Conservation (phyloP, 164 flowering plant genomes). For the Aristolochia contorta region DNA sequence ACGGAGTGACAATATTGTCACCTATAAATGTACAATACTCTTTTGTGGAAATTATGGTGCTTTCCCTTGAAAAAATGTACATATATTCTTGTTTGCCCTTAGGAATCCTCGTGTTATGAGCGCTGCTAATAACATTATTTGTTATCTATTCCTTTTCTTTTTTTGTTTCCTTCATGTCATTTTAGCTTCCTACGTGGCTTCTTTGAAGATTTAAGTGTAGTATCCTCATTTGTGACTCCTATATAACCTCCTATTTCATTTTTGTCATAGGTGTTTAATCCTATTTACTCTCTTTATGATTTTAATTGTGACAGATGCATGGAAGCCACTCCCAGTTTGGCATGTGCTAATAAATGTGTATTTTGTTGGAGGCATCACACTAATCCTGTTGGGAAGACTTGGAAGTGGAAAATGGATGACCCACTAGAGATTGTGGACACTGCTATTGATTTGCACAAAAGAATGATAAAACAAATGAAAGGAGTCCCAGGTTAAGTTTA, state of each 20-base stretch:
- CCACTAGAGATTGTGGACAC: slow-evolving; percentile 77
- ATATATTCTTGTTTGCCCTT: too few species aligned
- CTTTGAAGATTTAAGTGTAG: too few species aligned
- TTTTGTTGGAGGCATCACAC: slow-evolving; percentile 99
- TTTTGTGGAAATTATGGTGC: too few species aligned
- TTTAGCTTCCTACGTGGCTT: too few species aligned
- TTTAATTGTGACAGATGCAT: slow-evolving; percentile 62
- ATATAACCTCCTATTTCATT: not conserved
- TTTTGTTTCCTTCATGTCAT: too few species aligned
- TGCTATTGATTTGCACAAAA: slow-evolving; percentile 78
- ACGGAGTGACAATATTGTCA: too few species aligned
- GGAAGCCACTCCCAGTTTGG: slow-evolving; percentile 98
- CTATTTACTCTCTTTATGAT: not conserved
- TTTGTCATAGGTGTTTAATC: not conserved
- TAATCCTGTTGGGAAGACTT: slow-evolving; percentile 95
- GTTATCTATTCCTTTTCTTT: too few species aligned
- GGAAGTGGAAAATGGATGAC: slow-evolving; percentile 99
- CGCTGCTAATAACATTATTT: too few species aligned
- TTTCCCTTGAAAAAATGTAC: too few species aligned
- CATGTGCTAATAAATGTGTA: slow-evolving; percentile 99
- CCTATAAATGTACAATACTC: too few species aligned
- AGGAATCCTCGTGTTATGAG: too few species aligned
- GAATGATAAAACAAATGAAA: slow-evolving; percentile 98
- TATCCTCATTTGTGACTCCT: too few species aligned
- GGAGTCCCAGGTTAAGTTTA: slow-evolving; percentile 71